A percentile compares a stretch with the other conserved stretches of the same genome.
These are phyloP conservation scores for Fusarium sp. DNA, from an alignment of 2,329 filamentous ascomycete species.

Conservation along the genomic window DNA sequence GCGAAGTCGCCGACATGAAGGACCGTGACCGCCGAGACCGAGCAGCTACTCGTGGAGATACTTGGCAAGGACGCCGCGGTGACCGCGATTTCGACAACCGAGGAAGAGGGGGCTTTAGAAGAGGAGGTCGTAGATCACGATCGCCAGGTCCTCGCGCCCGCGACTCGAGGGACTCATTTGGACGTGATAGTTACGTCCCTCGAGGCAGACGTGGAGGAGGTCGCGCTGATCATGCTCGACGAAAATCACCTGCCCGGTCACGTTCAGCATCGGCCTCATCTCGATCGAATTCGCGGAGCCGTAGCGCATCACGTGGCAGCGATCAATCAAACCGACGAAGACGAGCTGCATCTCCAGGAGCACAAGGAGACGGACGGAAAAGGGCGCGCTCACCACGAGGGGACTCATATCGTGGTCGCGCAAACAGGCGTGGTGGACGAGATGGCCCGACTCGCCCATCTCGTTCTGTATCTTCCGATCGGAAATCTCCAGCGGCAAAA, in stretches of 20 bases:
- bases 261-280: constrained; percentile 51
- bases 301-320: constrained; percentile 49
- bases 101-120: constrained; percentile 60
- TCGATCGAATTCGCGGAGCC: constrained; percentile 53
- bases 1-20: constrained; percentile 75
- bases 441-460: constrained; percentile 47
- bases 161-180: constrained; percentile 59
- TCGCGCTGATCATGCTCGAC: constrained; percentile 57
- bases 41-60: constrained; percentile 64
- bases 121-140: constrained; percentile 60
- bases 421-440: constrained; percentile 40
- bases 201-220: constrained; percentile 58
- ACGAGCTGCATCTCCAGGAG: constrained; percentile 52
- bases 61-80: constrained; percentile 66
- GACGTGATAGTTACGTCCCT: constrained; percentile 67
- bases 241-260: constrained; percentile 51
- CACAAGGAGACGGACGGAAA: constrained; percentile 53
- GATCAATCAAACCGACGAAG: constrained; percentile 52
- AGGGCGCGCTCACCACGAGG: constrained; percentile 56
- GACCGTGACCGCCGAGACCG: constrained; percentile 72
- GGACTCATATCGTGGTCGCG: constrained; percentile 47
- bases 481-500: constrained; percentile 61
- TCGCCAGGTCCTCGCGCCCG: constrained; percentile 62
- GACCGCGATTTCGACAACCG: constrained; percentile 62
- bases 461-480: constrained; percentile 54